Evolutionary conservation across 1,139 yeast genomes (phyloP), one percentile per base, ranked within the genome.

Genomic region (Geotrichum reessii): DNA sequence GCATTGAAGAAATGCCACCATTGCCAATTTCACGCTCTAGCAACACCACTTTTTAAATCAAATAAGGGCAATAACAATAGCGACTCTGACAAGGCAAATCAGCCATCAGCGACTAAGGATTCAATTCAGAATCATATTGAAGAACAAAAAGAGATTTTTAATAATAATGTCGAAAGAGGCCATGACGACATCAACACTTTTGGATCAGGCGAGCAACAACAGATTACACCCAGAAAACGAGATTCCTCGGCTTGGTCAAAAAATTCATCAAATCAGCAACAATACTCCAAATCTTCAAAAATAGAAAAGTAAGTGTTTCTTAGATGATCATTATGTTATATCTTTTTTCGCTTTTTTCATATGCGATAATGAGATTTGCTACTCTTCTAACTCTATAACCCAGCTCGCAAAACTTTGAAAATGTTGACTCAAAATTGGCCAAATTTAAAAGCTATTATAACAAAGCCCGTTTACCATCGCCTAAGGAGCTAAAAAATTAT

Each of bases 401-500:
- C 28, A 27, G 37, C 19, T 25, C 28, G 31, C 50, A 47, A 25
- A 14, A 9, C 40, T 40, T 12, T 17, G 42, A 27, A 17, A 49
- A 27, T 19, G 25, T 28, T 37, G 22, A 37, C 22, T 51, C 25
- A 12, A 11, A 11, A 9, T 37, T 17, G 21, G 17, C 42, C 21
- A 52, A 44, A 40, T 42, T 12, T 19, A 21, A 44, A 37, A 37
- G 44, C 44, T 37, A 37, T 22, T 46, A 25, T 12, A 24, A 19
- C 24, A 31, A 50, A 46, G 19, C 12, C 9, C 67, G 50, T 12
- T 28, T 78, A 6, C 81, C 81, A 0, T 71, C 80, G 0, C 84
- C 84, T 0, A 75, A 72, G 50, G 69, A 69, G 42, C 64, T 81
- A 56, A 78, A 79, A 63, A 65, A 65, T 1, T 75, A 72, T 60